Evolutionary conservation across 1,284 basidiomycete genomes (phyloP).

Genomic region (Ustilago trichophora): DNA sequence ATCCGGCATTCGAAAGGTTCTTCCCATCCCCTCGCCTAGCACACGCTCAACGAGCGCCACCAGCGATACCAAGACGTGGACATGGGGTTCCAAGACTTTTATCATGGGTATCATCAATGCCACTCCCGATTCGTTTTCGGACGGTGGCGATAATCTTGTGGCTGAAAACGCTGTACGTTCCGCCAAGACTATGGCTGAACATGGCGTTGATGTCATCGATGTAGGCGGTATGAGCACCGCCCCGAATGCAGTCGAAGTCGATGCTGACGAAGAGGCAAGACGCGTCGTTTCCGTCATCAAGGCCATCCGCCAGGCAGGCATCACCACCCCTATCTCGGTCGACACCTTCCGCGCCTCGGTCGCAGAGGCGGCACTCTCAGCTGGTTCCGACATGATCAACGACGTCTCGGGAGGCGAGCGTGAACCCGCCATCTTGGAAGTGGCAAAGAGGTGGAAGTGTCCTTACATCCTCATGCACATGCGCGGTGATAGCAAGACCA

Average conservation of each 20-base stretch:
- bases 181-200: slow-evolving; percentile 43
- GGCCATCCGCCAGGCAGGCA: slow-evolving; percentile 54
- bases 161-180: slow-evolving; percentile 54
- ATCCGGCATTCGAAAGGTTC: slow-evolving; percentile 45
- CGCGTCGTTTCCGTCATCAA: slow-evolving; percentile 74
- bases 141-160: slow-evolving; percentile 75
- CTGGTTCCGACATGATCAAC: slow-evolving; percentile 92
- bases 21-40: slow-evolving; percentile 42
- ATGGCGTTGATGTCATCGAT: slow-evolving; percentile 80
- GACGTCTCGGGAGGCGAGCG: slow-evolving; percentile 83
- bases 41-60: slow-evolving; percentile 1
- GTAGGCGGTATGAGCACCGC: slow-evolving; percentile 85
- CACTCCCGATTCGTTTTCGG: slow-evolving; percentile 97
- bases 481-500: slow-evolving; percentile 75
- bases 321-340: slow-evolving; percentile 77
- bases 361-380: slow-evolving; percentile 78
- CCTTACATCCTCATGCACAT: slow-evolving; percentile 93
- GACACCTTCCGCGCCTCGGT: slow-evolving; percentile 92
- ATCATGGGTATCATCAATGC: slow-evolving; percentile 95
- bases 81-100: slow-evolving; percentile 70
- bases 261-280: slow-evolving; percentile 73
- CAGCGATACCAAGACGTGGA: slow-evolving; percentile 39
- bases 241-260: slow-evolving; percentile 53
- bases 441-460: slow-evolving; percentile 70
- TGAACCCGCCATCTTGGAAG: slow-evolving; percentile 73